These are phyloP conservation scores for Luffa acutangula DNA, from an alignment of 306 rosid species.

Conservation along the genomic window DNA sequence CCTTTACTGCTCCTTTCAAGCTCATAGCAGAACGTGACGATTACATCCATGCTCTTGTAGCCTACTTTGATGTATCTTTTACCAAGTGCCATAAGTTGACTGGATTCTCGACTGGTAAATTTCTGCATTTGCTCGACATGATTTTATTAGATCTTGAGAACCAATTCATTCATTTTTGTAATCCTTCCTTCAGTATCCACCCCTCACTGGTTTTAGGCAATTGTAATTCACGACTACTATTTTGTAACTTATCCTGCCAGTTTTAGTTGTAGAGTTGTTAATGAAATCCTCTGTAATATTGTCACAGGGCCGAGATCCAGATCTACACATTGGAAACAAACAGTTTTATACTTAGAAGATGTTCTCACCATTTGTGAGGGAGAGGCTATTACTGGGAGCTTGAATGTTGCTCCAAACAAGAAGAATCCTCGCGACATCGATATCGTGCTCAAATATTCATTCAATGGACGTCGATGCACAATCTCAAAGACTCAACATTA, in stretches of 20 bases:
- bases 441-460: slow-evolving; percentile 67
- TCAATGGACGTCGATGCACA: slow-evolving; percentile 50
- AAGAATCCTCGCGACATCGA: slow-evolving; percentile 88
- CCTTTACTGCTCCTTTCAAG: slow-evolving; percentile 88
- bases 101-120: slow-evolving; percentile 92
- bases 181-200: neutral
- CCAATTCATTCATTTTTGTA: too few relatives aligned
- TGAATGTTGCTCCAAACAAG: slow-evolving; percentile 75
- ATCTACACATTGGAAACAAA: slow-evolving; percentile 94
- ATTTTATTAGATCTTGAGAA: neutral
- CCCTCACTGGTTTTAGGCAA: neutral
- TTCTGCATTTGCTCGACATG: neutral
- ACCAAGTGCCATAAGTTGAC: slow-evolving; percentile 84
- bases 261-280: neutral
- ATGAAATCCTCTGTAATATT: neutral
- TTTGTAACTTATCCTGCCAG: neutral
- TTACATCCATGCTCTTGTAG: slow-evolving; percentile 88
- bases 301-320: slow-evolving; percentile 80
- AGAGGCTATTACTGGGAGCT: slow-evolving; percentile 58
- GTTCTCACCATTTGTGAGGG: slow-evolving; percentile 84
- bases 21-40: slow-evolving; percentile 85
- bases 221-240: neutral
- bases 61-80: slow-evolving; percentile 89
- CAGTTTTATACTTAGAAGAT: slow-evolving; percentile 87
- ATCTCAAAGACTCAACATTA: slow-evolving; percentile 61